Percentiles rank a stretch among this genome's conserved stretches.
Conservation (phyloP, 345 rosid species). For the Acer saccharum region DNA sequence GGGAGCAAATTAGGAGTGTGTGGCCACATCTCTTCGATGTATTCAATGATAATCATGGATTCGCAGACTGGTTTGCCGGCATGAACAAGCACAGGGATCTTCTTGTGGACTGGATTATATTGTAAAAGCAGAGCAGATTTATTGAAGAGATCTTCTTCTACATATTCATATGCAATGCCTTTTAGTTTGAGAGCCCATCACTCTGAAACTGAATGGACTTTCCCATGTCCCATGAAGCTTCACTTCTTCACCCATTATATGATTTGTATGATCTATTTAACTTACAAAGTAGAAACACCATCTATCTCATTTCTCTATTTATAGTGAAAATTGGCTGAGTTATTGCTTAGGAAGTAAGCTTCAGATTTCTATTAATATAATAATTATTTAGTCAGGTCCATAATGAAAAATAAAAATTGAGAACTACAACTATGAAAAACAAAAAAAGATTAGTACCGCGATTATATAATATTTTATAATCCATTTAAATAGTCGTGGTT, state of each 20-base stretch:
- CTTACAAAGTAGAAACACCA: no score
- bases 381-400: no score
- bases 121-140: constrained; percentile 28
- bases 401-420: no score
- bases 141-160: constrained; percentile 23
- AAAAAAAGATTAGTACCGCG: no score
- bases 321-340: no score
- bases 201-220: constrained; percentile 17
- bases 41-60: constrained; percentile 16
- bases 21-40: constrained; percentile 20
- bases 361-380: no score
- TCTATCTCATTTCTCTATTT: no score
- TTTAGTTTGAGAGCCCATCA: constrained; percentile 23
- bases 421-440: no score
- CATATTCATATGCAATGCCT: constrained; percentile 2
- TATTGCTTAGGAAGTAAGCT: no score
- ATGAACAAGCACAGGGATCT: constrained; percentile 40
- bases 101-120: constrained; percentile 33
- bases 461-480: no score
- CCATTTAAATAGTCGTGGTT: no score
- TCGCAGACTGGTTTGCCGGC: constrained; percentile 21
- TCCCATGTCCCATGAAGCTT: constrained; percentile 16
- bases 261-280: no score
- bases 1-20: constrained; percentile 27
- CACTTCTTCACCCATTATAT: constrained; percentile 6